Evolutionary conservation across 83 land plant species (phyloP).

Genomic region (Isoetes engelmannii): DNA sequence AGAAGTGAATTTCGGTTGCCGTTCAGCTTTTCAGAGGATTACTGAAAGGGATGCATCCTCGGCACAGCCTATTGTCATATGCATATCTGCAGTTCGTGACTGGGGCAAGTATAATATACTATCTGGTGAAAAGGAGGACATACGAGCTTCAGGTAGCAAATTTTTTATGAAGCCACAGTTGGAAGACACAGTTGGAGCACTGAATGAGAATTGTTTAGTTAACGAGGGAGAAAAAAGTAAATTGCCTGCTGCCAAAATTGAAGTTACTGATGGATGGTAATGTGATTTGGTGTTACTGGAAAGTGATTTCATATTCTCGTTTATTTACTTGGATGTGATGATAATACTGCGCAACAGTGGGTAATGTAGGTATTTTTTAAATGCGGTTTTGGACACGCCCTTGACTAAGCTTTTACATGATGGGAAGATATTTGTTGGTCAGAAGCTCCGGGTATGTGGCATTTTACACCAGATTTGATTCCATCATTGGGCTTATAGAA

Average conservation of each 20-base stretch:
- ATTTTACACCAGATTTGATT: background rate
- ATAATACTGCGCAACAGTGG: background rate
- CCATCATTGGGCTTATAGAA: background rate
- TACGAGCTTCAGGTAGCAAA: too few species aligned
- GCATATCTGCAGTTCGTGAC: conserved; percentile 54
- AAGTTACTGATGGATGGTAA: conserved; percentile 91
- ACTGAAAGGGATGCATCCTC: conserved; percentile 66
- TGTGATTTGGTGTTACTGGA: background rate
- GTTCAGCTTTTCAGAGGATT: conserved; percentile 62
- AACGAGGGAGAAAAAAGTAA: conserved; percentile 3
- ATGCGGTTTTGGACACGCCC: conserved; percentile 49
- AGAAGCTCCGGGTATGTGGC: conserved; percentile 64
- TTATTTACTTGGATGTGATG: too few species aligned
- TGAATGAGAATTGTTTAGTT: background rate
- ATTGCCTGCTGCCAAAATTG: conserved; percentile 29
- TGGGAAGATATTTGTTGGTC: conserved; percentile 67
- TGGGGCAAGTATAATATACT: background rate
- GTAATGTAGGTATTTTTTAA: conserved; percentile 51
- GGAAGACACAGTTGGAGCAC: background rate
- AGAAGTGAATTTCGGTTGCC: conserved; percentile 63
- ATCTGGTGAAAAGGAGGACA: too few species aligned
- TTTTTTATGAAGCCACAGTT: too few species aligned
- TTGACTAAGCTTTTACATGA: conserved; percentile 44
- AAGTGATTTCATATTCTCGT: background rate
- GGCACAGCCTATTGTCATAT: conserved; percentile 53